phyloP scores from a whole-genome alignment of 768 basidiomycete genomes.

The Boletus edulis region DNA sequence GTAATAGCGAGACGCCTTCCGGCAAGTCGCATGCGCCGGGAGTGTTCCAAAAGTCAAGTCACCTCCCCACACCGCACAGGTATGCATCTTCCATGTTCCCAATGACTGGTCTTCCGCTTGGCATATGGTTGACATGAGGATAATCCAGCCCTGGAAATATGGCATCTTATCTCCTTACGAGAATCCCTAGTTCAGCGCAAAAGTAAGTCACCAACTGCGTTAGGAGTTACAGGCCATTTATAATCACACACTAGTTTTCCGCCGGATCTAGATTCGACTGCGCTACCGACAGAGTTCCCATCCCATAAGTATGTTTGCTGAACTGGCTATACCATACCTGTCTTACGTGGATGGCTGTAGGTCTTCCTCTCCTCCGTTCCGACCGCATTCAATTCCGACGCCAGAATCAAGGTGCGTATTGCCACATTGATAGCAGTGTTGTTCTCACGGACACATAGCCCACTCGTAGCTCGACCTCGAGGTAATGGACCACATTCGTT shows the following conservation, averaged over 20 bases:
- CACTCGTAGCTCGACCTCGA: conserved; percentile 20
- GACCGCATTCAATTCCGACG: conserved; percentile 26
- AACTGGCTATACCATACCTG: not conserved
- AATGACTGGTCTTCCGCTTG: not conserved
- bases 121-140: conserved; percentile 10
- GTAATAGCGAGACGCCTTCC: conserved; percentile 9
- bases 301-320: conserved; percentile 18
- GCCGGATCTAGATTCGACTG: conserved; percentile 5
- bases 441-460: conserved; percentile 18
- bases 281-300: conserved; percentile 25
- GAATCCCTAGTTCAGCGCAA: conserved; percentile 11
- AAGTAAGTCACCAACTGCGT: conserved; percentile 15
- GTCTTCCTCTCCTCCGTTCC: conserved; percentile 18
- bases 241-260: conserved; percentile 4
- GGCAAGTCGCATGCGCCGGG: not conserved
- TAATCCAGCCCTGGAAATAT: conserved; percentile 34
- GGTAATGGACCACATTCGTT: conserved; percentile 15
- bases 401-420: conserved; percentile 31
- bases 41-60: conserved; percentile 16
- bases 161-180: conserved; percentile 28
- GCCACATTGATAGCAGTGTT: not conserved
- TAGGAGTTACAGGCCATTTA: not conserved
- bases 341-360: conserved; percentile 10
- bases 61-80: conserved; percentile 34
- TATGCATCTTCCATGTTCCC: conserved; percentile 4